phyloP scores from a whole-genome alignment of 1,139 yeast species.

The Candida smagusa region DNA sequence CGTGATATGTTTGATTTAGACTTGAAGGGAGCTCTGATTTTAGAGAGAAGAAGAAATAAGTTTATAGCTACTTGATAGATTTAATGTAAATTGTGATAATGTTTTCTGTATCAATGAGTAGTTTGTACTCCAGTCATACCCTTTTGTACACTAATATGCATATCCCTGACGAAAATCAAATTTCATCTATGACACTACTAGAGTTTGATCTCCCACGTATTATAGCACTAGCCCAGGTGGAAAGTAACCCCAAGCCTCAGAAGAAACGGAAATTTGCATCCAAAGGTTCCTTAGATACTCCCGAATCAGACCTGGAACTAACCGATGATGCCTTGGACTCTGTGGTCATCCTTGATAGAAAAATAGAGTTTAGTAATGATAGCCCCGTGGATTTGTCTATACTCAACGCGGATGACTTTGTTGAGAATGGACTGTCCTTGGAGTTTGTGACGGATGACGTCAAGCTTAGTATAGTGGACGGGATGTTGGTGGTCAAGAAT shows the following conservation, averaged over 20 bases:
- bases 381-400: conserved; percentile 5
- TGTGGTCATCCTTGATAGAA: not conserved
- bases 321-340: not conserved
- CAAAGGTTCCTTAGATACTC: not conserved
- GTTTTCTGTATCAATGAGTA: no score
- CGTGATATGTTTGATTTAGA: conserved; percentile 60
- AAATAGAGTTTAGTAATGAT: not conserved
- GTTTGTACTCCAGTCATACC: no score
- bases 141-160: no score
- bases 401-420: not conserved
- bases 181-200: conserved; percentile 6
- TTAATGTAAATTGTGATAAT: not conserved
- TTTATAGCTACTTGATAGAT: conserved; percentile 6
- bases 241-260: conserved; percentile 4
- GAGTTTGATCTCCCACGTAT: conserved; percentile 12
- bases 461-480: conserved; percentile 8
- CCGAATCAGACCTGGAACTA: not conserved
- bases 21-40: conserved; percentile 74
- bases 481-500: conserved; percentile 9
- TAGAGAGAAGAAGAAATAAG: conserved; percentile 65
- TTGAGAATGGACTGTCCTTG: not conserved
- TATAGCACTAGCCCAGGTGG: conserved; percentile 5
- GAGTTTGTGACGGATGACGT: conserved; percentile 9
- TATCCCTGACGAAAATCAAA: no score
- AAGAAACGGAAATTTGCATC: conserved; percentile 7